Base-by-base conservation (phyloP, 345 rosid species). In the Turnera subulata region DNA sequence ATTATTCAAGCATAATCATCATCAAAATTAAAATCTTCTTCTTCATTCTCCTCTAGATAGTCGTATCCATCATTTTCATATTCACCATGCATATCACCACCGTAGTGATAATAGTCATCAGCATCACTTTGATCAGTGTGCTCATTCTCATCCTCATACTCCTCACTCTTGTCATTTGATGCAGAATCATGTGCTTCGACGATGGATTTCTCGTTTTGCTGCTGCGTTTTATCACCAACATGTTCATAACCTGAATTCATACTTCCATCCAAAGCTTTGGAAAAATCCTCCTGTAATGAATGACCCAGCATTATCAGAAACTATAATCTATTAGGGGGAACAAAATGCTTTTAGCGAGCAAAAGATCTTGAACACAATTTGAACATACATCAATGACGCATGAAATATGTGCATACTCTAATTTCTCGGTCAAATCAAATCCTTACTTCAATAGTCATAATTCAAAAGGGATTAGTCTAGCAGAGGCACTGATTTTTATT, bases 241-340 rank as follows among this genome's bases (percentile, higher is more conserved):
- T 4, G 0, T 17, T 16, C 37, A 22, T 40, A 40, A 15, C 15
- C 24, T 2, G 21, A 39, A 35, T 21, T 6, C 6, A 13, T n/a
- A n/a, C 20, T 40, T 6, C 46, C 33, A 21, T 21, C 46, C 9
- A 5, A 25, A 19, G 13, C 39, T 23, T 25, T n/a, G 6, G 59
- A 46, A 38, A 23, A 11, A 19, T 55, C 58, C 46, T 55, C 59
- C 59, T 55, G 57, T 35, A 29, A 8, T 29, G 35, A 29, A 4
- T 3, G 5, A 29, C 4, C 45, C 45, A 10, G 45, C n/a, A 40
- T 3, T 12, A 40, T 40, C 4, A 40, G n/a, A 4, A 40, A 40
- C 13, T 15, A 15, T 2, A 40, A 4, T 40, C 45, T 40, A 4
- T 40, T 5, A 29, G 35, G 4, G 4, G 35, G 35, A 29, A 29